Evolutionary conservation across 179 eudicot species (phyloP).

Genomic region (Vitellaria paradoxa): DNA sequence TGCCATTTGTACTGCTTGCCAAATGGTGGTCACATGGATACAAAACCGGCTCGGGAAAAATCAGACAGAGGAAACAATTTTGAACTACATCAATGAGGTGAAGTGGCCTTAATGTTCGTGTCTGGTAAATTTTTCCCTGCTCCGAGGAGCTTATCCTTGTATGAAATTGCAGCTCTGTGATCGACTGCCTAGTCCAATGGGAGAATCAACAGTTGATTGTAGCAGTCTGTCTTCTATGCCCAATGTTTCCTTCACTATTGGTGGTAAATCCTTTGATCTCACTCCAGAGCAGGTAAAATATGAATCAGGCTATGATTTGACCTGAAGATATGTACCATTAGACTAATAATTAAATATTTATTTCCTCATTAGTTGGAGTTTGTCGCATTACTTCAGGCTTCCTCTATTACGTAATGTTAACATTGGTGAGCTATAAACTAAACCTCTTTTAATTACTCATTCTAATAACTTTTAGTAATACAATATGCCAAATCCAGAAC

Average conservation of each 20-base stretch:
- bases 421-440: too few species aligned
- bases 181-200: slow-evolving; percentile 84
- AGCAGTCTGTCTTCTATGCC: slow-evolving; percentile 64
- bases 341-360: too few species aligned
- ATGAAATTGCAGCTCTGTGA: slow-evolving; percentile 64
- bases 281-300: slow-evolving; percentile 64
- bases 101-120: background rate
- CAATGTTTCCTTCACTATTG: slow-evolving; percentile 62
- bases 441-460: too few species aligned
- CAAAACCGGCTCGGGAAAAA: slow-evolving; percentile 63
- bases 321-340: background rate
- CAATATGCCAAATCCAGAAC: too few species aligned
- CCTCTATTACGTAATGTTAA: too few species aligned
- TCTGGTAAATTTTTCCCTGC: background rate
- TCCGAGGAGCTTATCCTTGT: background rate
- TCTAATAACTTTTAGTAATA: too few species aligned
- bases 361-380: too few species aligned
- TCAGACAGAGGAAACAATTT: slow-evolving; percentile 61
- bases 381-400: too few species aligned
- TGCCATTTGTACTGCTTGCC: slow-evolving; percentile 64
- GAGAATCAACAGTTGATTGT: slow-evolving; percentile 82
- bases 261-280: slow-evolving; percentile 76
- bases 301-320: background rate
- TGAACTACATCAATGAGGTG: slow-evolving; percentile 79
- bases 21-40: slow-evolving; percentile 93